phyloP scores from a whole-genome alignment of 495 filamentous ascomycete species.

The Aspergillus funiculosus region DNA sequence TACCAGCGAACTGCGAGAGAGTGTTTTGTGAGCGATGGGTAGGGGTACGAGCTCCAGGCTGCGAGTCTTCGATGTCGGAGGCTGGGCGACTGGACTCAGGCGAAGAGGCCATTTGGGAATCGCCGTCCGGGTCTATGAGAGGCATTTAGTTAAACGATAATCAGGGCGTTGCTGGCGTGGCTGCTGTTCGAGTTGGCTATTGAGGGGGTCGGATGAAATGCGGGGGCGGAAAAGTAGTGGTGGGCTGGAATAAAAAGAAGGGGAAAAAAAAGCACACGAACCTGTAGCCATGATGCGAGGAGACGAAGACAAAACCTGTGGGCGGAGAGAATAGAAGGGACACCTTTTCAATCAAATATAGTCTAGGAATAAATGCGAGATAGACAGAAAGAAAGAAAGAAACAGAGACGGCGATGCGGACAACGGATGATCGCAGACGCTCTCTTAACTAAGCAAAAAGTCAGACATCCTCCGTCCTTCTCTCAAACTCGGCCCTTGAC shows the following conservation, averaged over 20 bases:
- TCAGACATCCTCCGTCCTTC: background rate
- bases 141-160: background rate
- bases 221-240: slow-evolving; percentile 5
- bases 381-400: background rate
- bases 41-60: slow-evolving; percentile 33
- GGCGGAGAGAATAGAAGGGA: background rate
- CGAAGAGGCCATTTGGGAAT: slow-evolving; percentile 55
- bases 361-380: background rate
- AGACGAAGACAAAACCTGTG: background rate
- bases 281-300: slow-evolving; percentile 3
- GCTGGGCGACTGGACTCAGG: slow-evolving; percentile 35
- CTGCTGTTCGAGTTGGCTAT: background rate
- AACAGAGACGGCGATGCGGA: background rate
- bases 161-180: background rate
- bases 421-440: background rate
- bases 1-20: slow-evolving; percentile 17
- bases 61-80: slow-evolving; percentile 25
- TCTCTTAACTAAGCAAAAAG: slow-evolving; percentile 16
- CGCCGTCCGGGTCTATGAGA: slow-evolving; percentile 46
- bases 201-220: slow-evolving; percentile 1
- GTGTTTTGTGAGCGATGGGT: slow-evolving; percentile 22
- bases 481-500: slow-evolving; percentile 6
- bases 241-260: background rate
- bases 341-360: no score
- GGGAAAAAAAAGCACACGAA: slow-evolving; percentile 6